phyloP scores from a whole-genome alignment of 2,329 filamentous ascomycete species.

The Neonectria sp. region DNA sequence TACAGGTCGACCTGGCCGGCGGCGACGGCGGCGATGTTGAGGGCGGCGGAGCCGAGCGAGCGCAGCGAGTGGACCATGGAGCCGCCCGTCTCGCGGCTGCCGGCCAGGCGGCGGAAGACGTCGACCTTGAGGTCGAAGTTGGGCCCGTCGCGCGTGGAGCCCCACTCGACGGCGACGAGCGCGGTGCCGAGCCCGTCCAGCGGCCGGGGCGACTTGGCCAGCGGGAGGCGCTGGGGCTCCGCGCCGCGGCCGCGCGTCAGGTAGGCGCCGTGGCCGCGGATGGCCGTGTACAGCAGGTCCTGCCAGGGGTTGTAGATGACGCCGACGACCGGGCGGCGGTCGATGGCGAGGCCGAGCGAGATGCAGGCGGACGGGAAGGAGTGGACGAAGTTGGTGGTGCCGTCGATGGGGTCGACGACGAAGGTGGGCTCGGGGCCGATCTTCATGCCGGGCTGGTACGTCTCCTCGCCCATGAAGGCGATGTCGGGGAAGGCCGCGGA shows the following conservation, averaged over 20 bases:
- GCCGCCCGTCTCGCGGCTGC: conserved; percentile 73
- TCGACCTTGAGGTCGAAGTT: conserved; percentile 80
- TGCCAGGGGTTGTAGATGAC: conserved; percentile 87
- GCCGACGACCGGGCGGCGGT: conserved; percentile 75
- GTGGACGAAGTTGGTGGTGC: conserved; percentile 85
- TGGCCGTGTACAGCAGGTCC: conserved; percentile 77
- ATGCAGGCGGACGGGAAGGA: conserved; percentile 82
- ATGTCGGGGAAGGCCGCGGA: conserved; percentile 67
- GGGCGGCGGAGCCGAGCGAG: conserved; percentile 79
- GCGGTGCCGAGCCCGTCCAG: conserved; percentile 73
- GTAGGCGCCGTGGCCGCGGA: conserved; percentile 78
- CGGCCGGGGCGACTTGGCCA: conserved; percentile 65
- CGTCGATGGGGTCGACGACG: conserved; percentile 87
- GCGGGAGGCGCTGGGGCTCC: conserved; percentile 56
- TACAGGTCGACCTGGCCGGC: conserved; percentile 80
- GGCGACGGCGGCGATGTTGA: conserved; percentile 82
- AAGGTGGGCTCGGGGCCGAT: conserved; percentile 81
- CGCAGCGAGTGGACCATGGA: conserved; percentile 84
- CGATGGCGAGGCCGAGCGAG: conserved; percentile 79
- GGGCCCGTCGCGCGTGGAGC: conserved; percentile 75
- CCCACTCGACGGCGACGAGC: conserved; percentile 83
- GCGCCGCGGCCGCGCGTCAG: conserved; percentile 62
- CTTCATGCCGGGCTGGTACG: conserved; percentile 76
- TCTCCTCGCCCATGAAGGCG: conserved; percentile 83
- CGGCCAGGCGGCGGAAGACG: conserved; percentile 75